Base-by-base conservation (phyloP, 108 stramenopile species). In the Conticribra weissflogii region DNA sequence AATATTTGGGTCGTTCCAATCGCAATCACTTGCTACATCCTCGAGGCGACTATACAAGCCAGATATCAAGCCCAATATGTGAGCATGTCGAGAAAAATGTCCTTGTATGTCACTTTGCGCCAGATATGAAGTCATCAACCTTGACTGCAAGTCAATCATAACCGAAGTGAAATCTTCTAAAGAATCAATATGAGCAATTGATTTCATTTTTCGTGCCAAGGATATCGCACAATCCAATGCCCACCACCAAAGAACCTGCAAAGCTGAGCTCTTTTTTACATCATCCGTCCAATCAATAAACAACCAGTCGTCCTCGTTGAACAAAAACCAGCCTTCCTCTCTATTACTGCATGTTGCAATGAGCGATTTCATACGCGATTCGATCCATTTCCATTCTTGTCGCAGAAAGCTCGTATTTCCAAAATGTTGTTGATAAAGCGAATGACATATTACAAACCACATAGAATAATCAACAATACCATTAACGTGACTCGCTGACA, bases 241-340 rank as follows among this genome's bases (percentile, higher is more conserved):
- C 74, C 74, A 71, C 79, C 79, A 80, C 74, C 73, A 80, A 32
- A 80, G 34, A 22, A 75, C 61, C 21, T 80, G 79, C 52, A 80
- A 29, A 24, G 79, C 29, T 28, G 32, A 22, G 34, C 52, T 41
- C 28, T 80, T 80, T 19, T 70, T 55, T 8, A 50, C 59, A 36
- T 68, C 57, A 19, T 51, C 71, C 2, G 49, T 70, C 79, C 79
- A 80, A 64, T 80, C 79, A 44, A 80, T 80, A 25, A 80, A 80
- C 25, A 80, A 5, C 53, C 71, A 67, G 31, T 75, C 68, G 45
- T 70, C 68, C 7, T 80, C 74, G 25, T 45, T 31, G 8, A 54
- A 31, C n/a, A 63, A 25, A 21, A 75, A 68, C 52, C 45, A 50
- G 18, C 78, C 78, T 27, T n/a, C 56, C 4, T 59, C 55, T 25